These are phyloP conservation scores for Penstemon davidsonii DNA, from an alignment of 257 asterid species.

Conservation along the genomic window DNA sequence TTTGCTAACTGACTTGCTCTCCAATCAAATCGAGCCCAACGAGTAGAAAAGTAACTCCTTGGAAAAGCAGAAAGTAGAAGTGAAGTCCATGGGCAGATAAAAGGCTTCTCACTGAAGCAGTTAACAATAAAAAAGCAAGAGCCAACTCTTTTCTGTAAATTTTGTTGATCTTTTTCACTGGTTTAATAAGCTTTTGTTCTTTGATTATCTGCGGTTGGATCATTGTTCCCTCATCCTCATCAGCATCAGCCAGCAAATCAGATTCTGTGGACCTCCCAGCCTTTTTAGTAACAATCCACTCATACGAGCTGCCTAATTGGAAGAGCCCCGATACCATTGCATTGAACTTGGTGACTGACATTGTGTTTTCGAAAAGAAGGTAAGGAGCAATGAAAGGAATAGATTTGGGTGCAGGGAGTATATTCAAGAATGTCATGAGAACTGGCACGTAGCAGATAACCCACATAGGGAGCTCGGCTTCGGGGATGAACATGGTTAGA, in stretches of 20 bases:
- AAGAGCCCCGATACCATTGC: slow-evolving; percentile 92
- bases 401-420: slow-evolving; percentile 76
- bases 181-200: slow-evolving; percentile 39
- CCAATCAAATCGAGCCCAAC: slow-evolving; percentile 92
- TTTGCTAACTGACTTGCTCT: slow-evolving; percentile 68
- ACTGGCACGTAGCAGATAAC: slow-evolving; percentile 88
- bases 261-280: slow-evolving; percentile 86
- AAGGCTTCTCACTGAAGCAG: slow-evolving; percentile 83
- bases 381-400: slow-evolving; percentile 96
- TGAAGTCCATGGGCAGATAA: slow-evolving; percentile 88
- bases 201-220: slow-evolving; percentile 60
- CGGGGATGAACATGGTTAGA: slow-evolving; percentile 90
- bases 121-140: slow-evolving; percentile 74
- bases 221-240: slow-evolving; percentile 50
- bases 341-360: slow-evolving; percentile 94
- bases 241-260: slow-evolving; percentile 60
- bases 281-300: slow-evolving; percentile 95
- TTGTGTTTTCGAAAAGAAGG: slow-evolving; percentile 87
- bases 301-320: slow-evolving; percentile 86
- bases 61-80: slow-evolving; percentile 86
- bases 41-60: slow-evolving; percentile 73
- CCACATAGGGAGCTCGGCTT: slow-evolving; percentile 85
- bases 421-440: slow-evolving; percentile 71
- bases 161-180: slow-evolving; percentile 67
- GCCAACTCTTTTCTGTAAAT: slow-evolving; percentile 75